Evolutionary conservation across 345 rosid genomes (phyloP).

Genomic region (Eucalyptus paniculata): DNA sequence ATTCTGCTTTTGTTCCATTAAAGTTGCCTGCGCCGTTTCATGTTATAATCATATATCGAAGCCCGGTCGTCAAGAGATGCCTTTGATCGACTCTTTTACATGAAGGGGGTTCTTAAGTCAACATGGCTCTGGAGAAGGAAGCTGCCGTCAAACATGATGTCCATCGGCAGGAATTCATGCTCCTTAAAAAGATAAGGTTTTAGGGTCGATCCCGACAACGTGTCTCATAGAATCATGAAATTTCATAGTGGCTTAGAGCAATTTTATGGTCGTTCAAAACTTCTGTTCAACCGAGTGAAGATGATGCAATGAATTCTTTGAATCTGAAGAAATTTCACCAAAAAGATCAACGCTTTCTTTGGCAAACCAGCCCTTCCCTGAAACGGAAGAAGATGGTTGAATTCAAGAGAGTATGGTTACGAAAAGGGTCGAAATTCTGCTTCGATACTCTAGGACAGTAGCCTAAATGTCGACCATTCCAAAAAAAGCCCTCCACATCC

Average conservation of each 20-base stretch:
- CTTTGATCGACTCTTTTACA: neutral
- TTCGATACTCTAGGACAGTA: neutral
- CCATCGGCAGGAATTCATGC: neutral
- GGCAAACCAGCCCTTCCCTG: neutral
- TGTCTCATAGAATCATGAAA: neutral
- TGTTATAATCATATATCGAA: no score
- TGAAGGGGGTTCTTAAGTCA: neutral
- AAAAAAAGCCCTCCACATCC: neutral
- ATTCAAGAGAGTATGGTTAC: neutral
- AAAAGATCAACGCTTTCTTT: neutral
- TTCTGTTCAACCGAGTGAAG: neutral
- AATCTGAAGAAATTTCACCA: neutral
- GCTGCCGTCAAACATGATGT: neutral
- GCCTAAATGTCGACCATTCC: neutral
- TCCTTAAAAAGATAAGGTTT: neutral
- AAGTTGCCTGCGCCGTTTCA: neutral
- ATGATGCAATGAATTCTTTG: neutral
- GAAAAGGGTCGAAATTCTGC: neutral
- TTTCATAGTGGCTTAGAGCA: neutral
- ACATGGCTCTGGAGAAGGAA: neutral
- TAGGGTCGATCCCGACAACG: neutral
- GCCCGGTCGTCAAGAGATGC: neutral
- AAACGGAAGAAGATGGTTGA: neutral
- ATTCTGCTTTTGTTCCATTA: neutral
- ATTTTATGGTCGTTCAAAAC: neutral